Conservation (phyloP, 1,284 basidiomycete species). For the Ceratobasidium sp. region DNA sequence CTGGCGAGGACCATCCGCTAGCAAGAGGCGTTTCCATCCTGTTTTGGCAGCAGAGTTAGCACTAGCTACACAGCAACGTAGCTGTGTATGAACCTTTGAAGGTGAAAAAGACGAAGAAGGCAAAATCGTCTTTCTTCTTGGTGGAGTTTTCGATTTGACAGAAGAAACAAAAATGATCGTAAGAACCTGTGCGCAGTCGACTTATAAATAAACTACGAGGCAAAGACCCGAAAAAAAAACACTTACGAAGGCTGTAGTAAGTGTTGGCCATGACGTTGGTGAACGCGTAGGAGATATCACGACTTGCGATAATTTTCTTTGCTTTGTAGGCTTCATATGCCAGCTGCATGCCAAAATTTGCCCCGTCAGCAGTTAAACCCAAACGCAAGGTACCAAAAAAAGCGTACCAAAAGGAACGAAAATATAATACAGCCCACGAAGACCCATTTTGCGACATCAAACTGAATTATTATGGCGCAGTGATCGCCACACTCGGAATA, state of each 20-base stretch:
- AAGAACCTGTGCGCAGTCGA: conserved; percentile 70
- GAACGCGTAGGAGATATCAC: conserved; percentile 96
- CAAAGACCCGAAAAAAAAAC: conserved; percentile 13
- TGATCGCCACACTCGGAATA: conserved; percentile 76
- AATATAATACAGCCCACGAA: conserved; percentile 99
- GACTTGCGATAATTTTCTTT: conserved; percentile 90
- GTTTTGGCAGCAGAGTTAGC: conserved; percentile 44
- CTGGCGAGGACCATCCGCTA: conserved; percentile 98
- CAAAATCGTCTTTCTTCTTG: conserved; percentile 96
- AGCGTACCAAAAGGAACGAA: conserved; percentile 87
- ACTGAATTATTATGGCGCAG: conserved; percentile 87
- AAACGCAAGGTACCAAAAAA: conserved; percentile 29
- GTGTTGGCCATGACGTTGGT: conserved; percentile 98
- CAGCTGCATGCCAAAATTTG: conserved; percentile 56
- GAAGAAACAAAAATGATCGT: conserved; percentile 98
- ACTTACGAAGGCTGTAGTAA: conserved; percentile 90
- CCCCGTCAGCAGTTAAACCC: conserved; percentile 51
- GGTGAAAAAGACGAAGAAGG: conserved; percentile 99
- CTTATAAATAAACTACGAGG: conserved; percentile 43
- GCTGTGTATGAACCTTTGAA: conserved; percentile 83
- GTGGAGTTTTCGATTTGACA: conserved; percentile 95
- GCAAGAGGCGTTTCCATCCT: conserved; percentile 95
- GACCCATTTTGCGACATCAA: conserved; percentile 92
- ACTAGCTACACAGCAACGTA: conserved; percentile 9
- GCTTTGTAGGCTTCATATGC: conserved; percentile 94